Evolutionary conservation across 345 rosid species (phyloP), one percentile per base, ranked within the genome.

Genomic region (Camelina hispida): DNA sequence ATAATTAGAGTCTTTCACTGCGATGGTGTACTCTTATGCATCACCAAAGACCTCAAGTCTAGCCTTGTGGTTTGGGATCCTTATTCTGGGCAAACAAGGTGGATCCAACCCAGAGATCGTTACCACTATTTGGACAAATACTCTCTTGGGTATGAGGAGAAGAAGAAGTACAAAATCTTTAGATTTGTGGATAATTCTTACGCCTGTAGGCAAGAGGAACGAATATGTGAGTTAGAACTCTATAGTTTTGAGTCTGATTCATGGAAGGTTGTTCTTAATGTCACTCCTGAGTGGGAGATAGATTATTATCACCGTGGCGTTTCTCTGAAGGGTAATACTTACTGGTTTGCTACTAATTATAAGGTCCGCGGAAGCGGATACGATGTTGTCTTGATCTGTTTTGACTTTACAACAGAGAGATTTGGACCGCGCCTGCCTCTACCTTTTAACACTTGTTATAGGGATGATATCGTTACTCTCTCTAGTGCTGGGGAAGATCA

Each of bases 31-130:
- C 62, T 25, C 28, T 23, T 23, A 32, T 57, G 42, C 23, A 16
- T 57, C 62, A n/a, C 23, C 3, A n/a, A 2, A 1, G 20, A 55
- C 2, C 9, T 55, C 11, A 28, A 57, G 5, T 32, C 1, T 32
- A 57, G 22, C 23, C 38, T 55, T 55, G 38, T 56, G 40, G 61
- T 56, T 56, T 56, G 40, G 61, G 28, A 56, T 18, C 61, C 61
- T 56, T 28, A 3, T 15, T 56, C 15, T 30, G 60, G 61, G 12
- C 13, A 56, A 30, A 30, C 61, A 15, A 30, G 20, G 11, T 56
- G 61, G 61, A 56, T 56, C 38, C 8, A 56, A 56, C 61, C 61
- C 9, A 56, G 18, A 56, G 4, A 3, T 56, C n/a, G 20, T 15
- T 56, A 56, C 61, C 13, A 30, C 20, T 3, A 0, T 3, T 0